Percentiles rank a stretch among this genome's conserved stretches.
These are phyloP conservation scores for Blastocladiella britannica DNA, from an alignment of 192 early-diverging fungal genomes.

Conservation along the genomic window DNA sequence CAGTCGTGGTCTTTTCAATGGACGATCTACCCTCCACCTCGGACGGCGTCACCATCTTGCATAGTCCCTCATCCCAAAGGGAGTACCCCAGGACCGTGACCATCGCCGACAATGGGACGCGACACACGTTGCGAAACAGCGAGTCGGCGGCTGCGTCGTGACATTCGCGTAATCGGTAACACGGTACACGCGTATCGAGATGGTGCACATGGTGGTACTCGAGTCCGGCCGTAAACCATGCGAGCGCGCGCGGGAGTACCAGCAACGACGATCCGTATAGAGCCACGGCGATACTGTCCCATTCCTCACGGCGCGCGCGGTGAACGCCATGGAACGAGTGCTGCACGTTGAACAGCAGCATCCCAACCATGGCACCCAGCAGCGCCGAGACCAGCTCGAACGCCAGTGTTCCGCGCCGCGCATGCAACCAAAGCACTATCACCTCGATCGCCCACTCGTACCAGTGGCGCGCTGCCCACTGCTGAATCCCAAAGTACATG, in stretches of 20 bases:
- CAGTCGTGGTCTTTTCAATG: no score
- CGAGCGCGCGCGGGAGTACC: background rate
- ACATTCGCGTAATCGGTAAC: background rate
- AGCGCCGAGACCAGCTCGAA: background rate
- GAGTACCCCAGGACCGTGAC: background rate
- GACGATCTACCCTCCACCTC: no score
- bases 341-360: background rate
- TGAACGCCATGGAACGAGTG: background rate
- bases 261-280: background rate
- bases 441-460: background rate
- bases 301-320: background rate
- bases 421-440: background rate
- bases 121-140: background rate
- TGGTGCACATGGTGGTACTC: background rate
- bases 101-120: background rate
- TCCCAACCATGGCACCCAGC: background rate
- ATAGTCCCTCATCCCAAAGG: background rate
- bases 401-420: background rate
- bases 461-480: background rate
- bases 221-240: background rate
- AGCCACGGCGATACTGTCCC: background rate
- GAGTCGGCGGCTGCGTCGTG: background rate
- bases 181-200: background rate
- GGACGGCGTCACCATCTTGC: background rate
- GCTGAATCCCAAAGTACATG: background rate